Conservation (phyloP, 23 red algal species). For the Agarophyton chilense region DNA sequence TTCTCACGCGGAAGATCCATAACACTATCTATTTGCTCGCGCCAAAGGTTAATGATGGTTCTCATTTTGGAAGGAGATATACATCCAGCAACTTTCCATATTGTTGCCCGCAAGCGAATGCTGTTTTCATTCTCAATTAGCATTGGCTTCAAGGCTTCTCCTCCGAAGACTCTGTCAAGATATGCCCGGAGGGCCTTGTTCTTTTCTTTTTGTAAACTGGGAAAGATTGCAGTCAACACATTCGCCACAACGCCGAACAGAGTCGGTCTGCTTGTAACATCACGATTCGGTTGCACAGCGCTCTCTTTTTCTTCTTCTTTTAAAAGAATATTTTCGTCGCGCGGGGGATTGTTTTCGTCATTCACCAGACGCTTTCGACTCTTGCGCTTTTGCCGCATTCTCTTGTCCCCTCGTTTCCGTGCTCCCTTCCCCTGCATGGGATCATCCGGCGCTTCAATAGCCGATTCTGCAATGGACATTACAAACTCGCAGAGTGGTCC, state of each 20-base stretch:
- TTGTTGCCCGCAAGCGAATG: background rate
- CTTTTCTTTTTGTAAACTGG: constrained; percentile 42
- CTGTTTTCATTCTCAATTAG: constrained; percentile 10
- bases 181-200: constrained; percentile 28
- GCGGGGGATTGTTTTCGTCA: constrained; percentile 30
- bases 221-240: constrained; percentile 44
- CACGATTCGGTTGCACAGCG: background rate
- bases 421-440: background rate
- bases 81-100: constrained; percentile 53
- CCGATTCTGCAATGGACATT: constrained; percentile 27
- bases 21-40: constrained; percentile 33
- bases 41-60: constrained; percentile 38
- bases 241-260: constrained; percentile 47
- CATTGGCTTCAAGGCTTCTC: constrained; percentile 45
- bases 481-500: constrained; percentile 75
- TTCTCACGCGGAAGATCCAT: constrained; percentile 15
- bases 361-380: background rate
- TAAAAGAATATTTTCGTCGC: background rate
- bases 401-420: background rate
- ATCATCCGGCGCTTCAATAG: constrained; percentile 23
- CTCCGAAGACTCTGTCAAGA: constrained; percentile 58
- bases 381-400: background rate
- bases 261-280: background rate
- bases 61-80: constrained; percentile 31
- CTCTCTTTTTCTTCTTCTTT: background rate